Evolutionary conservation across 2,329 filamentous ascomycete genomes (phyloP), one percentile per base, ranked within the genome.

Genomic region (Alternaria longipes): DNA sequence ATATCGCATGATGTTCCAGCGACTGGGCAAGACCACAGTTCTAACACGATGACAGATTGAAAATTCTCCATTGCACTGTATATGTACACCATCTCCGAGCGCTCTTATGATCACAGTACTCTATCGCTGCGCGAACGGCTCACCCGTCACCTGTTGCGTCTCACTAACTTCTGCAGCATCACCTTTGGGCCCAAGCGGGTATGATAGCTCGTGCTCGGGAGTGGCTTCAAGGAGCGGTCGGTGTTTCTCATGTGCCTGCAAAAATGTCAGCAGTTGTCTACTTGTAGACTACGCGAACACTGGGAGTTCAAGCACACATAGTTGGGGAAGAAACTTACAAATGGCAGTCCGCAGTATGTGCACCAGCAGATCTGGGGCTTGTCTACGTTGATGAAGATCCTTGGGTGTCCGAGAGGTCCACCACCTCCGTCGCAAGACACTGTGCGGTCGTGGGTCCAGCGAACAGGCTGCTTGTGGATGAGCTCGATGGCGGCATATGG

Each of bases 321-420:
- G 3, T n/a, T 18, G 4, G 3, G 8, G 1, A 7, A 2, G 24
- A 1, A 8, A 83, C 94, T 78, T 86, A 98, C 95, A 79, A 90
- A 99, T 72, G 95, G 95, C 69, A 95, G 79, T 54, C 95, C 95
- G 79, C 95, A 99, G 84, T 99, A 99, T 75, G 87, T 90, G 85
- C 95, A 99, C 78, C 85, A 84, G 81, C 88, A 88, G 74, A 99
- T 97, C 84, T 98, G 90, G 44, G 95, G 92, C 86, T 97, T 98
- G 82, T 99, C 95, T 69, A 91, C 90, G 83, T 99, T 99, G 87
- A 99, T 99, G 80, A 93, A 99, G 82, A 99, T 91, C 75, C 88
- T 88, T 51, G 95, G 95, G 80, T 99, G 95, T 44, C 95, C 95
- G 56, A 92, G 84, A 32, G 94, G 90, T 46, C 94, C 95, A 69